phyloP scores from a whole-genome alignment of 1,139 yeast genomes.

The Candida tropicalis region DNA sequence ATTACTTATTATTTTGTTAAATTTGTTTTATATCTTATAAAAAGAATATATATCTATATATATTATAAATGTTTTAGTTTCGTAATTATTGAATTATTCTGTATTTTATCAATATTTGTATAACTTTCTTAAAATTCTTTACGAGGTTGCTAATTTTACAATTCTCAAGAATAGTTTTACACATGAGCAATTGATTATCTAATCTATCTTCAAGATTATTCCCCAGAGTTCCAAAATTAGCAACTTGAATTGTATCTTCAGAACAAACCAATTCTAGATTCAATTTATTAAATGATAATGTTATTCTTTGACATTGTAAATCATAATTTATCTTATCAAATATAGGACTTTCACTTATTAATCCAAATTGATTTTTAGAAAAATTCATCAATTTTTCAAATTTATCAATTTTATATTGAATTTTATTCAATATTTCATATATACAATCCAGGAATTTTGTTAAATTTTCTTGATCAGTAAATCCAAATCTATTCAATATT shows the following conservation, averaged over 20 bases:
- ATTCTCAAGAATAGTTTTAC: slow-evolving; percentile 22
- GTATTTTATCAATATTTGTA: slow-evolving; percentile 17
- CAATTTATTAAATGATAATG: slow-evolving; percentile 10
- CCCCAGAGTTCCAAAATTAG: slow-evolving; percentile 11
- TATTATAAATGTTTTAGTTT: neutral
- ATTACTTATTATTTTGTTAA: slow-evolving; percentile 7
- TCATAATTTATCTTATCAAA: slow-evolving; percentile 25
- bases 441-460: slow-evolving; percentile 9
- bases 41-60: slow-evolving; percentile 1
- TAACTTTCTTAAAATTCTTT: slow-evolving; percentile 21
- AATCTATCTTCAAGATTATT: slow-evolving; percentile 5
- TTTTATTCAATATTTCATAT: slow-evolving; percentile 19
- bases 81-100: slow-evolving; percentile 12
- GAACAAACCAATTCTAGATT: slow-evolving; percentile 25
- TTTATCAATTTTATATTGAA: slow-evolving; percentile 37
- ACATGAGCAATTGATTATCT: slow-evolving; percentile 12
- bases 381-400: slow-evolving; percentile 22
- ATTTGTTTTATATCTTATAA: slow-evolving; percentile 8
- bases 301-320: slow-evolving; percentile 27
- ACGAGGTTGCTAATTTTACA: slow-evolving; percentile 21
- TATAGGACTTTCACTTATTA: slow-evolving; percentile 11
- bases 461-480: neutral
- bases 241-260: slow-evolving; percentile 19
- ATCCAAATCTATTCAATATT: slow-evolving; percentile 1
- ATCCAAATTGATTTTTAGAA: slow-evolving; percentile 16